A percentile compares a stretch with the other conserved stretches of the same genome.
Evolutionary conservation across 768 basidiomycete species (phyloP).

Genomic region (Phanerochaete sordida): DNA sequence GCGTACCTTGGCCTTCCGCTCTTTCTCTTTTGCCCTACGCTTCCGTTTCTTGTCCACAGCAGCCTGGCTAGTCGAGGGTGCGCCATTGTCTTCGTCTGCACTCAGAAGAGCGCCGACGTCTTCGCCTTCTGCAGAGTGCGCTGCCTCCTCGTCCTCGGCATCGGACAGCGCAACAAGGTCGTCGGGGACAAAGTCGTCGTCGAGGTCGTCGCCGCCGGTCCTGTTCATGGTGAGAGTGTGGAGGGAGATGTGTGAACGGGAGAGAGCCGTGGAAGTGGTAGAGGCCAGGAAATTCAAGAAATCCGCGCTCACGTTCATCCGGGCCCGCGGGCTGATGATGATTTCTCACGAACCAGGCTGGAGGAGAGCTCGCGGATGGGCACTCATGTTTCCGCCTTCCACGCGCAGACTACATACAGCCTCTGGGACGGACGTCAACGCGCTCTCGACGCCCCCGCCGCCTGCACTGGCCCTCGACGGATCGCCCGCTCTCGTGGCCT

Average conservation of each 20-base stretch:
- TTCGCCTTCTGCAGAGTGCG: constrained; percentile 29
- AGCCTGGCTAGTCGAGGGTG: constrained; percentile 17
- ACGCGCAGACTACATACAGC: background rate
- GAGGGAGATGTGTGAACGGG: background rate
- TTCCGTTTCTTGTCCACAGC: constrained; percentile 61
- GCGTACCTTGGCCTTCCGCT: constrained; percentile 61
- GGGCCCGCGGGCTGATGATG: background rate
- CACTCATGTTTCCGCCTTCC: background rate
- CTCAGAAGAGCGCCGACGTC: constrained; percentile 40
- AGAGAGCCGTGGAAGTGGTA: background rate
- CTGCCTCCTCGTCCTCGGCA: constrained; percentile 40
- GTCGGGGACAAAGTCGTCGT: constrained; percentile 77
- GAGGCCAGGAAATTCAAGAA: background rate
- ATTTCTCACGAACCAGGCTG: background rate
- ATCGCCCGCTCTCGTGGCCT: background rate
- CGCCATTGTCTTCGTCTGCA: constrained; percentile 36
- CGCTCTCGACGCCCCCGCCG: background rate
- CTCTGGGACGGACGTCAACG: background rate
- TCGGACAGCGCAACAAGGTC: constrained; percentile 62
- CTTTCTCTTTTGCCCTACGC: constrained; percentile 69
- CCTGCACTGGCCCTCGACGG: background rate
- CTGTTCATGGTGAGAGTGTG: constrained; percentile 21
- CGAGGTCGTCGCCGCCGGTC: constrained; percentile 71
- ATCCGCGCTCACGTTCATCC: constrained; percentile 1
- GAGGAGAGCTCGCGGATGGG: background rate